Percentiles rank a stretch among this genome's conserved stretches.
Conservation (phyloP, 352 stramenopile species). For the Pythium folliculosum region DNA sequence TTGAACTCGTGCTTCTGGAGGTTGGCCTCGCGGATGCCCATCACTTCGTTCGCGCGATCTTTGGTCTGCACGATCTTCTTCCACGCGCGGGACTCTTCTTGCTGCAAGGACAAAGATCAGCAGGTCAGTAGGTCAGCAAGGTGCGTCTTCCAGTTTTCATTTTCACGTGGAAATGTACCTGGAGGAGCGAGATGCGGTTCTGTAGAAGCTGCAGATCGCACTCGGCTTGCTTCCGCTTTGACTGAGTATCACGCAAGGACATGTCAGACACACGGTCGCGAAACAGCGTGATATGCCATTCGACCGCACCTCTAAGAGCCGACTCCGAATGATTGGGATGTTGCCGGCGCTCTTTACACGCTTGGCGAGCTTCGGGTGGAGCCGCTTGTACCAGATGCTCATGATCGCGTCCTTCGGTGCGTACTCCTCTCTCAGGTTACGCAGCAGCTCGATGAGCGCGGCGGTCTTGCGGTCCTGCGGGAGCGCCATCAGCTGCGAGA, state of each 20-base stretch:
- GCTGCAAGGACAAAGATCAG: slow-evolving; percentile 25
- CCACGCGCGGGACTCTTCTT: slow-evolving; percentile 76
- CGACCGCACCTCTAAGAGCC: slow-evolving; percentile 42
- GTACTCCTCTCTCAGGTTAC: slow-evolving; percentile 50
- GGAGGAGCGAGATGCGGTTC: slow-evolving; percentile 67
- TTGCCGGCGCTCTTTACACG: slow-evolving; percentile 43
- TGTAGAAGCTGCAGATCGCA: slow-evolving; percentile 73
- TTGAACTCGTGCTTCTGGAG: slow-evolving; percentile 53
- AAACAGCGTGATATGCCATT: no score
- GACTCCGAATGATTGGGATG: slow-evolving; percentile 55
- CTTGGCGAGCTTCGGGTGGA: slow-evolving; percentile 28
- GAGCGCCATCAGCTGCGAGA: slow-evolving; percentile 35
- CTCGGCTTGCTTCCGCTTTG: slow-evolving; percentile 73
- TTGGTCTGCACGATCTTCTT: slow-evolving; percentile 83
- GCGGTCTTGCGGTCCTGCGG: slow-evolving; percentile 36
- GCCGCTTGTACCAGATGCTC: slow-evolving; percentile 53
- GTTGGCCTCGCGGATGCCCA: slow-evolving; percentile 58
- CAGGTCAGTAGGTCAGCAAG: not conserved
- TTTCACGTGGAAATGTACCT: slow-evolving; percentile 29
- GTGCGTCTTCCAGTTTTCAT: not conserved
- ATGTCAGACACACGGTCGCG: no score
- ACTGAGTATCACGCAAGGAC: slow-evolving; percentile 25
- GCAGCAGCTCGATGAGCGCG: slow-evolving; percentile 50
- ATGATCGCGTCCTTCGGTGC: slow-evolving; percentile 53
- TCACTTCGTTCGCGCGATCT: slow-evolving; percentile 68